Conservation (phyloP, 2,329 filamentous ascomycete genomes). For the Xenosphaeropsis pyriputrescens region DNA sequence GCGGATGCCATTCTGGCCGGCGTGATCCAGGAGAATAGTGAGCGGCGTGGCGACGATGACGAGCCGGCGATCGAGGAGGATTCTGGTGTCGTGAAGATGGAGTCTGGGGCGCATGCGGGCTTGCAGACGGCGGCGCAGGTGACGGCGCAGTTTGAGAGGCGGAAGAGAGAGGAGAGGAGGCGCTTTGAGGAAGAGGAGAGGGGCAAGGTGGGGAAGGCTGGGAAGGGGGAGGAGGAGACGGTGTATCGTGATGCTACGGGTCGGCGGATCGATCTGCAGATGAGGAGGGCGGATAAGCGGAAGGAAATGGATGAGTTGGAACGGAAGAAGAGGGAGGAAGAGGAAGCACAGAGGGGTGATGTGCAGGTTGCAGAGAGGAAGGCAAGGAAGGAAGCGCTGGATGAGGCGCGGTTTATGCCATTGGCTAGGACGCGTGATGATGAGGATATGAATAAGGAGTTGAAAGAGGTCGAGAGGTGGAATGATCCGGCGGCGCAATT, state of each 20-base stretch:
- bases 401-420: constrained; percentile 71
- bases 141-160: constrained; percentile 49
- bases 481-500: constrained; percentile 88
- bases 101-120: constrained; percentile 75
- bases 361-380: constrained; percentile 62
- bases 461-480: constrained; percentile 69
- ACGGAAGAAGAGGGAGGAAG: constrained; percentile 46
- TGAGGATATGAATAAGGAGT: constrained; percentile 66
- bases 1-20: constrained; percentile 69
- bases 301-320: constrained; percentile 60
- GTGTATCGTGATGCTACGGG: constrained; percentile 94
- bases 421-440: constrained; percentile 76
- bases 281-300: constrained; percentile 81
- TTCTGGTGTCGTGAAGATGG: constrained; percentile 55
- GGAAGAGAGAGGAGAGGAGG: constrained; percentile 47
- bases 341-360: constrained; percentile 66
- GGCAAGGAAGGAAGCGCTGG: constrained; percentile 48
- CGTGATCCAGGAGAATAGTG: constrained; percentile 51
- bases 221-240: constrained; percentile 48
- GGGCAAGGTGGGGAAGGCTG: constrained; percentile 24
- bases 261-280: constrained; percentile 80
- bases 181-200: constrained; percentile 28
- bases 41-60: constrained; percentile 32
- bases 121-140: constrained; percentile 75
- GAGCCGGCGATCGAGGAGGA: constrained; percentile 32